phyloP scores from a whole-genome alignment of 2,329 filamentous ascomycete species.

The Dichotomopilus funicola region DNA sequence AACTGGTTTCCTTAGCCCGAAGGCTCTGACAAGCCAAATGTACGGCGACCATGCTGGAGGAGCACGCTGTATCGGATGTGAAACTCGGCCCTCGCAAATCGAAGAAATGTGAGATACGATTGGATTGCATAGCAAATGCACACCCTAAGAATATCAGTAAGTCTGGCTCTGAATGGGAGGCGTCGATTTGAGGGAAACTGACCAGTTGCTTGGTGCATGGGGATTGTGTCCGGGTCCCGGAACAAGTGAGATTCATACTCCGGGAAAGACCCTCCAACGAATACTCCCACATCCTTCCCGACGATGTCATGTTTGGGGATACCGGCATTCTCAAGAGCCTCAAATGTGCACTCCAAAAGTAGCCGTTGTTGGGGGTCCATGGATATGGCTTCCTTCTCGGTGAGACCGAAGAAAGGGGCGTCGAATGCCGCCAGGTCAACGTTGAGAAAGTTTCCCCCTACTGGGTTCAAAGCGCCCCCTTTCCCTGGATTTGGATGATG shows the following conservation, averaged over 20 bases:
- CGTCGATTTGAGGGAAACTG: conserved; percentile 16
- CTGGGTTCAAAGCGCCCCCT: conserved; percentile 34
- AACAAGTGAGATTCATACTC: conserved; percentile 43
- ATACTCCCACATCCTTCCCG: conserved; percentile 44
- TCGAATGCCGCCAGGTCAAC: conserved; percentile 43
- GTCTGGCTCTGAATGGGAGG: neutral
- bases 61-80: conserved; percentile 47
- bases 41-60: conserved; percentile 43
- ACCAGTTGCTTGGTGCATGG: conserved; percentile 48
- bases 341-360: conserved; percentile 47
- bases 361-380: conserved; percentile 51
- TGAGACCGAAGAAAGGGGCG: conserved; percentile 47
- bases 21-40: conserved; percentile 46
- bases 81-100: conserved; percentile 48
- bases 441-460: conserved; percentile 38
- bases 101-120: conserved; percentile 50
- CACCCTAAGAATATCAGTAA: conserved; percentile 31
- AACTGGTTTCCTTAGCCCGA: conserved; percentile 38
- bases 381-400: conserved; percentile 42
- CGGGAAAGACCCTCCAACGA: conserved; percentile 41
- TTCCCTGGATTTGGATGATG: conserved; percentile 40
- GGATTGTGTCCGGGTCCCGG: conserved; percentile 40
- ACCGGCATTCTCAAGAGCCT: conserved; percentile 48
- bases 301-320: conserved; percentile 41
- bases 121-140: conserved; percentile 47